Base-by-base conservation (phyloP, 2,329 filamentous ascomycete species). In the Sporothrix brunneoviolacea region DNA sequence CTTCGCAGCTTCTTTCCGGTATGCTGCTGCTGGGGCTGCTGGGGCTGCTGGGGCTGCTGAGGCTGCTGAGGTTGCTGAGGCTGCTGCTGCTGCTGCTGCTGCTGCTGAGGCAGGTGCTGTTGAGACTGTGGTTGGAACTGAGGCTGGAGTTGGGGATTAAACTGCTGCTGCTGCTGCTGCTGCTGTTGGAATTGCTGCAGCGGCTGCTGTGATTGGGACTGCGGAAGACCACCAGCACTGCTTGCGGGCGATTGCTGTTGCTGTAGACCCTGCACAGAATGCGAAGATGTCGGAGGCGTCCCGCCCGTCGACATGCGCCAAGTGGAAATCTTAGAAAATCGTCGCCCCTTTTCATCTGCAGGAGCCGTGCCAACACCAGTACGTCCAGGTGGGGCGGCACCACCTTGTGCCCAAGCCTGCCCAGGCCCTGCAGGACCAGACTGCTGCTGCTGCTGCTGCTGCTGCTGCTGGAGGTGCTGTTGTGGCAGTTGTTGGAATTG, bases 221-320 rank as follows among this genome's bases (percentile, higher is more conserved):
- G n/a, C n/a, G n/a, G n/a, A n/a, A n/a, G n/a, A n/a, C n/a, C n/a
- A n/a, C n/a, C n/a, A n/a, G n/a, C n/a, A n/a, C n/a, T n/a, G n/a
- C n/a, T n/a, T n/a, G n/a, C n/a, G n/a, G n/a, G n/a, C n/a, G n/a
- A n/a, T n/a, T n/a, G n/a, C n/a, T n/a, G n/a, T n/a, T n/a, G n/a
- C n/a, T n/a, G n/a, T n/a, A n/a, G n/a, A n/a, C n/a, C n/a, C n/a
- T n/a, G n/a, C n/a, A n/a, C n/a, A n/a, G 38, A 51, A 10, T 56
- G 52, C 12, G 54, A 45, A 3, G 52, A 50, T 6, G 53, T 13
- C 15, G 55, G 53, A 19, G 55, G 53, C 12, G 49, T n/a, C n/a
- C n/a, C n/a, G n/a, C n/a, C n/a, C n/a, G n/a, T 52, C 16, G 55
- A 54, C 16, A 37, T 48, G n/a, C 52, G 52, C 54, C 54, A 55